Evolutionary conservation across 192 early-diverging fungal genomes (phyloP).

Genomic region (Rhizoclosmatium sp.): DNA sequence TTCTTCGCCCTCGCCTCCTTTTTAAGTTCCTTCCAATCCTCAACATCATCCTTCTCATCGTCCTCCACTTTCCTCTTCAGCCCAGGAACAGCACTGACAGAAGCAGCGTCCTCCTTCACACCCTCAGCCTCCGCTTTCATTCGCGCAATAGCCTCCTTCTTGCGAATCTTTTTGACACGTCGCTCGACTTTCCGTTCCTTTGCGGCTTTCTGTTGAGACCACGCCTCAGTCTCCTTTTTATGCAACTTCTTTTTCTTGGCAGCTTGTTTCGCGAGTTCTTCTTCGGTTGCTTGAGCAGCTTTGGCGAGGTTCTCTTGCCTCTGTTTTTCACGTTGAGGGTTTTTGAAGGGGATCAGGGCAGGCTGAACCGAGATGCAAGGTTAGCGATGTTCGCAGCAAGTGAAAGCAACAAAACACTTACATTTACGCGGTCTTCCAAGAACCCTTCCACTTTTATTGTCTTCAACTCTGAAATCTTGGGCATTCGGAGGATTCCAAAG

Average conservation of each 20-base stretch:
- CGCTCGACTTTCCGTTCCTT: slow-evolving; percentile 73
- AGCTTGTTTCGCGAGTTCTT: slow-evolving; percentile 33
- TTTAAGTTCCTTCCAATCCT: slow-evolving; percentile 72
- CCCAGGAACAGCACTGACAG: not conserved
- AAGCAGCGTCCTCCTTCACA: not conserved
- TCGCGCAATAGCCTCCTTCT: slow-evolving; percentile 51
- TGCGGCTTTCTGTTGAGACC: slow-evolving; percentile 76
- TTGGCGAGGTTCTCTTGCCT: slow-evolving; percentile 55
- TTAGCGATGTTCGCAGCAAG: not conserved
- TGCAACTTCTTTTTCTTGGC: slow-evolving; percentile 51
- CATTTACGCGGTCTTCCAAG: slow-evolving; percentile 51
- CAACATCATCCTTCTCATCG: slow-evolving; percentile 40
- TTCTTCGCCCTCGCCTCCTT: slow-evolving; percentile 69
- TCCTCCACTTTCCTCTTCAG: slow-evolving; percentile 22
- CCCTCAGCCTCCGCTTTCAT: slow-evolving; percentile 45
- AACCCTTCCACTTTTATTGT: slow-evolving; percentile 32
- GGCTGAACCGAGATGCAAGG: slow-evolving; percentile 42
- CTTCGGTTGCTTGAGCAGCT: slow-evolving; percentile 50
- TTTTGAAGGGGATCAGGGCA: slow-evolving; percentile 71
- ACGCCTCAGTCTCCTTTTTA: slow-evolving; percentile 51
- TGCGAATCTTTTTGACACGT: slow-evolving; percentile 65
- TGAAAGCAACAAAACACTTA: not conserved
- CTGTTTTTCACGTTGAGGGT: slow-evolving; percentile 75
- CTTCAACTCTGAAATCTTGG: slow-evolving; percentile 94
- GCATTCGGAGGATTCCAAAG: slow-evolving; percentile 83